phyloP scores from a whole-genome alignment of 208 protist species.

The Crithidia thermophila region DNA sequence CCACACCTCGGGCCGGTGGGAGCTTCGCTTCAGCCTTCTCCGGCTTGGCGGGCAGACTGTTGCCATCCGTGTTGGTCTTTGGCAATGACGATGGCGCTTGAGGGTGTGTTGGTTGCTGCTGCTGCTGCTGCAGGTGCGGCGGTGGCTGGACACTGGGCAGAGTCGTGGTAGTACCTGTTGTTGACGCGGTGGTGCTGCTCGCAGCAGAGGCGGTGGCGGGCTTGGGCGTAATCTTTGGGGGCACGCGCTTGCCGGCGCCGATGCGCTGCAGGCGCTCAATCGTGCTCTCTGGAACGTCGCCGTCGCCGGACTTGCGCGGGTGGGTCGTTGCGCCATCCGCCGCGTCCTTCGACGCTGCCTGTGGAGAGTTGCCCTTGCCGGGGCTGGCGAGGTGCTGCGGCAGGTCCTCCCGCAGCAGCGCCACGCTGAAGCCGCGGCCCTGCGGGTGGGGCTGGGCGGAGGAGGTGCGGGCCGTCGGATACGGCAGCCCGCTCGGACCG shows the following conservation, averaged over 20 bases:
- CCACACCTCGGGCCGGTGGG: neutral
- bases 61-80: too few relatives aligned
- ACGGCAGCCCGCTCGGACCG: neutral
- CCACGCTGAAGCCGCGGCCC: neutral
- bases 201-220: neutral
- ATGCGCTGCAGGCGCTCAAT: slow-evolving; percentile 10
- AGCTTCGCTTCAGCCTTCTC: slow-evolving; percentile 3
- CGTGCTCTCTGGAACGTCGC: neutral
- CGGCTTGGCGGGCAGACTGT: neutral
- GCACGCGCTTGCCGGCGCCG: neutral
- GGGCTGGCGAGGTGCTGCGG: neutral
- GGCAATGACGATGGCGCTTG: too few relatives aligned
- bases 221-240: slow-evolving; percentile 9
- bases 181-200: neutral
- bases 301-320: neutral
- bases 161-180: neutral
- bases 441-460: slow-evolving; percentile 1
- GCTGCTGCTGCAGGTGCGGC: neutral
- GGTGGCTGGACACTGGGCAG: neutral
- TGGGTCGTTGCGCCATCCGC: neutral
- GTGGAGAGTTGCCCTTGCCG: neutral
- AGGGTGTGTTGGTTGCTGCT: too few relatives aligned
- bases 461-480: neutral
- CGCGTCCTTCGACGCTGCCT: neutral
- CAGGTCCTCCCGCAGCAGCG: neutral